Base-by-base conservation (phyloP, 345 rosid species). In the Acer negundo region DNA sequence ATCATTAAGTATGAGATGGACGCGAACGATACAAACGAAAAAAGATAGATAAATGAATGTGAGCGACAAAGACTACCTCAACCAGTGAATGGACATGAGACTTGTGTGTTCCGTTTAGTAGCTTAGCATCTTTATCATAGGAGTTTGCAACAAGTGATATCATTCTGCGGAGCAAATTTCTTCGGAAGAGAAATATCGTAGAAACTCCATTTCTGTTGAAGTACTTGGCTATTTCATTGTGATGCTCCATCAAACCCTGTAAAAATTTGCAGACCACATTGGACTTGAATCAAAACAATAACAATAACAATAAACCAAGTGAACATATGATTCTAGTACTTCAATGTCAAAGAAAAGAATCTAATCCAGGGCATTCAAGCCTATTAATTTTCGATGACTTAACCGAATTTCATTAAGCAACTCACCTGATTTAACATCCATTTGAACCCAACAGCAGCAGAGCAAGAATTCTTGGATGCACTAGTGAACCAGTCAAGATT, bases 401-500 rank as follows among this genome's bases (percentile, higher is more conserved):
- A 4, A 35, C 38, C 0, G 0, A 35, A 35, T 35, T 35, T 35
- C 6, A 35, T 35, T 35, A 35, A 35, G 44, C 9, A 35, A 73
- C 47, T 44, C 26, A 79, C 85, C 85, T 85, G 87, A 75, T 85
- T 82, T 76, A 82, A 80, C 85, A 80, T 82, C 87, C 85, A 85
- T 75, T 85, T 85, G 76, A 85, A 76, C 6, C 87, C 87, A 69
- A 78, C 82, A 75, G 87, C 85, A 38, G 85, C 87, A 47, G 75
- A 80, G 71, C 87, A 82, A 51, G 80, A 77, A 17, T 82, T 82
- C 85, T 85, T 82, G 19, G 87, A 80, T 69, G 87, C 84, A 69
- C 82, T 80, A 20, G 77, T 80, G 66, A 78, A 65, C 87, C 84
- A 82, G 63, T 82, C 84, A 28, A 85, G 79, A 75, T 85, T 85